These are phyloP conservation scores for Pseudoscleropodium purum DNA, from an alignment of 225 moss, liverwort and hornwort species.

Conservation along the genomic window DNA sequence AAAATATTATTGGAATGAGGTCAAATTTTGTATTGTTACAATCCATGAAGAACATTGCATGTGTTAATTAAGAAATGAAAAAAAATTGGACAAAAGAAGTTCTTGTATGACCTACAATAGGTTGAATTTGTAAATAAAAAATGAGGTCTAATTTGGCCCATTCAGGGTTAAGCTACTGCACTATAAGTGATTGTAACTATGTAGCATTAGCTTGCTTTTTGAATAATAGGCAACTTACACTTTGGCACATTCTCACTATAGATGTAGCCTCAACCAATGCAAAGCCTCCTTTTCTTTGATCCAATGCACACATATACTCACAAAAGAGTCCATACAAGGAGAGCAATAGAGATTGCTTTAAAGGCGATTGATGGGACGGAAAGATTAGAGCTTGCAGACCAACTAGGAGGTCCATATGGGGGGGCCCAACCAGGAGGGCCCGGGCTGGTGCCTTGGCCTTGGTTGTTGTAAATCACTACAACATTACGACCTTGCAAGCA, in stretches of 20 bases:
- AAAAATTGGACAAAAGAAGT: background rate
- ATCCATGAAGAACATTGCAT: background rate
- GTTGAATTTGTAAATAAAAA: background rate
- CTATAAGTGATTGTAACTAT: background rate
- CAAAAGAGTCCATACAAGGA: background rate
- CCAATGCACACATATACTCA: background rate
- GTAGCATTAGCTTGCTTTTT: accelerated
- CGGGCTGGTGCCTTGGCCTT: background rate
- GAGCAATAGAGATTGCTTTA: accelerated
- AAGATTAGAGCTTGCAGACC: background rate
- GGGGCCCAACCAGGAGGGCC: background rate
- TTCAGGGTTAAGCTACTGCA: background rate
- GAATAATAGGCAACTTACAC: accelerated
- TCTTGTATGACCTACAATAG: accelerated
- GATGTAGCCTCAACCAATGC: background rate
- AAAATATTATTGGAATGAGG: background rate
- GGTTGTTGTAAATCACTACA: background rate
- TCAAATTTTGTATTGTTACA: background rate
- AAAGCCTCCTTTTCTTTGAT: background rate
- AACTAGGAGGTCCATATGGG: too few relatives aligned
- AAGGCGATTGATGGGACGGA: background rate
- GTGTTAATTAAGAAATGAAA: background rate
- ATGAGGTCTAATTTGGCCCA: background rate
- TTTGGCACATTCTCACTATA: background rate
- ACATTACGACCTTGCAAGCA: background rate